A percentile compares a stretch with the other conserved stretches of the same genome.
Evolutionary conservation across 805 yeast genomes (phyloP).

Genomic region (Starmerella sp.): DNA sequence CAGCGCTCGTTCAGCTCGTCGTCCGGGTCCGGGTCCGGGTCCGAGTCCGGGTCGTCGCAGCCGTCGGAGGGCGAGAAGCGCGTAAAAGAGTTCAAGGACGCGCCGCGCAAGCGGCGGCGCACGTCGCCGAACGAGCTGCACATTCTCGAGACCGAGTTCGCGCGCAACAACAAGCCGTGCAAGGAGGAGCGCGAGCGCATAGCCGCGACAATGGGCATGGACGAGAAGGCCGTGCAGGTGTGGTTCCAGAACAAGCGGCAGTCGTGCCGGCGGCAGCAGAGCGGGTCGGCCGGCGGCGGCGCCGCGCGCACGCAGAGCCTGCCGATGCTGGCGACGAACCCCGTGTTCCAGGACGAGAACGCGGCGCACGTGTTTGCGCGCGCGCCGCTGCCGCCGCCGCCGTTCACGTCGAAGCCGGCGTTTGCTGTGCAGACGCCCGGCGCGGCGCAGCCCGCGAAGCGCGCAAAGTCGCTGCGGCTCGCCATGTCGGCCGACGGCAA

Average conservation of each 20-base stretch:
- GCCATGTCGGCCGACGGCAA: conserved; percentile 33
- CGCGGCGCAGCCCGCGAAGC: conserved; percentile 7
- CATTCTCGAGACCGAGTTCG: conserved; percentile 71
- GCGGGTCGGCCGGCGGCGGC: conserved; percentile 6
- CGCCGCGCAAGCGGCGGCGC: conserved; percentile 89
- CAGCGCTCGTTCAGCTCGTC: background rate
- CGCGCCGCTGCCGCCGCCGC: background rate
- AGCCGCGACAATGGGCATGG: conserved; percentile 75
- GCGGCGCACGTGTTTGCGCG: background rate
- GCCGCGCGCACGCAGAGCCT: conserved; percentile 14
- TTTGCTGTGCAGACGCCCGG: background rate
- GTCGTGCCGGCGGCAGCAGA: conserved; percentile 36
- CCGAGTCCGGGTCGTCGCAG: conserved; percentile 1
- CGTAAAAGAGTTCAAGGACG: conserved; percentile 40
- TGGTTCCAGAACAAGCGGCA: conserved; percentile 98
- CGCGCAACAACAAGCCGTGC: conserved; percentile 68
- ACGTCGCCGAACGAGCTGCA: conserved; percentile 80
- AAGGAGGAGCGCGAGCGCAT: conserved; percentile 63
- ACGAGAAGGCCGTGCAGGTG: conserved; percentile 95
- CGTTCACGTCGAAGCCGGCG: background rate
- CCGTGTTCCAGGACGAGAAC: conserved; percentile 16
- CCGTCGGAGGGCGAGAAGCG: conserved; percentile 53
- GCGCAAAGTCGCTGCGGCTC: conserved; percentile 23
- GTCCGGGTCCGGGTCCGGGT: background rate
- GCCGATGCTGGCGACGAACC: conserved; percentile 3